Evolutionary conservation across 2,329 filamentous ascomycete genomes (phyloP), one percentile per base, ranked within the genome.

Genomic region (Penicillium oxalicum): DNA sequence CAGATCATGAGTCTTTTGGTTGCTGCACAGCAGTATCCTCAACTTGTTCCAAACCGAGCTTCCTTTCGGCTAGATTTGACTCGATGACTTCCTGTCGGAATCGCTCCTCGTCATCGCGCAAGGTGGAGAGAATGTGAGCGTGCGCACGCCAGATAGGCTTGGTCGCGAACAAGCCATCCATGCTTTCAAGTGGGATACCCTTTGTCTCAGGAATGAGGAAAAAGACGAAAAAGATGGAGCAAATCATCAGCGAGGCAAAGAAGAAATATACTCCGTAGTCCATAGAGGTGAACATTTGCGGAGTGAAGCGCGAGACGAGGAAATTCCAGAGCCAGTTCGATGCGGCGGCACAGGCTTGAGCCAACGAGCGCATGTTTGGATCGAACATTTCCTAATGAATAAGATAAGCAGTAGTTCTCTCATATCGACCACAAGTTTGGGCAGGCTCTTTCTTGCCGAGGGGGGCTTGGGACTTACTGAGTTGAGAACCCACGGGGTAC

Each of bases 401-500:
- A 27, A 11, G 1, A 5, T 48, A 50, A 63, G 44, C 58, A 52
- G 9, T 2, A n/a, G 9, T 11, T 26, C 43, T n/a, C 3, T 40
- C 9, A 18, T 4, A 24, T 26, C 12, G 28, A 27, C 32, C 24
- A 24, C 2, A 25, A 9, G 25, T 38, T 8, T 12, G 38, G 7
- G 32, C 28, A n/a, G 25, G 28, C 24, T 42, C 27, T 11, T 28
- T 13, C 7, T 29, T 13, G 26, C 24, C 13, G 2, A n/a, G 7
- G 37, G 11, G 29, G 29, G 29, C 11, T 28, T 28, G 47, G 13
- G 8, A 52, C 61, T 53, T 60, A 67, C 63, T 25, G 77, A 78
- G 72, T 87, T 88, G 62, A 87, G 70, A 25, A 90, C 84, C 87
- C 86, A 90, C 0, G 86, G 86, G 0, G 83, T 87, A 1, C 84